Evolutionary conservation across 805 yeast species (phyloP), one percentile per base, ranked within the genome.

Genomic region (Wickerhamiella slavikovae): DNA sequence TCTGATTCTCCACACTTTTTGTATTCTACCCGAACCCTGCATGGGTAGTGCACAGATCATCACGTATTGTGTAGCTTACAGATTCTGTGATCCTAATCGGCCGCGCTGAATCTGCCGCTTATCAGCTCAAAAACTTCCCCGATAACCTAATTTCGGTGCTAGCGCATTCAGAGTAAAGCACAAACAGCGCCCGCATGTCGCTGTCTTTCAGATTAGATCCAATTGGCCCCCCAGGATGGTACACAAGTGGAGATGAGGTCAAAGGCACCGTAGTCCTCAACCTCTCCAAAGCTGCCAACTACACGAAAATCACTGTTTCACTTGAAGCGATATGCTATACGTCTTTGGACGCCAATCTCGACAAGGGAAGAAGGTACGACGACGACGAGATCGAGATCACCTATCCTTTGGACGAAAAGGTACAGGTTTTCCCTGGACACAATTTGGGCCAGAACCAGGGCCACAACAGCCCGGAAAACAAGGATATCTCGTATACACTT

Each of bases 241-340:
- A 32, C 18, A 32, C 31, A 3, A 22, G 28, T 4, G 35, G 35
- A 10, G 35, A 32, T 15, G 28, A 25, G 17, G 13, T 32, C 13
- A 5, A 16, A 8, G 35, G 35, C 11, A 19, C 15, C 15, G 29
- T 32, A 5, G 6, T 13, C 7, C 15, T 25, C 16, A 22, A 15
- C 15, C 25, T 25, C 15, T 20, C 19, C 23, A 13, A 14, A 14
- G 29, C 27, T 6, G 17, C 28, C 2, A 14, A 27, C 4, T 11
- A 40, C 21, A 20, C 25, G 20, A 21, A 29, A 19, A 29, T 58
- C 76, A 77, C 62, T 62, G 43, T 59, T 54, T 41, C 69, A 69
- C 27, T 57, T 36, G 56, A 73, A 61, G 47, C 67, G 64, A 59
- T 83, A 76, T 58, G 85, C 80, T 34, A 77, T 54, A 36, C 77